Conservation (phyloP, 2,329 filamentous ascomycete species). For the Beauveria scarabaeidicola region DNA sequence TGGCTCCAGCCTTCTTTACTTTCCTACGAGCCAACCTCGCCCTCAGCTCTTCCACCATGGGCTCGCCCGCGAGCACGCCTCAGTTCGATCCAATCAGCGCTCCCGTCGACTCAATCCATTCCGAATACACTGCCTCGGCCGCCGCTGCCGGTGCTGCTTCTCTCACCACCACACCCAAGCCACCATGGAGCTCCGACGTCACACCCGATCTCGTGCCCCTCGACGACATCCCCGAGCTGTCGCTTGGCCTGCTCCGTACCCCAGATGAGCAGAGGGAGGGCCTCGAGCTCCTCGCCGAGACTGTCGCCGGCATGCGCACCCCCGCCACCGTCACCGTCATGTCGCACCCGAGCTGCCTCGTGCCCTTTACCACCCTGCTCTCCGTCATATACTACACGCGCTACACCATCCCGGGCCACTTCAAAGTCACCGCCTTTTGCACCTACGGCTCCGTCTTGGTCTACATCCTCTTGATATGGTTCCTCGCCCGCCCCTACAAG, state of each 20-base stretch:
- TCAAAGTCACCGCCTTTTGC: slow-evolving; percentile 7
- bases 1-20: slow-evolving; percentile 63
- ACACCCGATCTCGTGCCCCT: slow-evolving; percentile 29
- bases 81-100: slow-evolving; percentile 43
- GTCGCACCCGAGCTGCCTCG: slow-evolving; percentile 50
- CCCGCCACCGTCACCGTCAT: slow-evolving; percentile 54
- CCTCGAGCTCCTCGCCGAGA: slow-evolving; percentile 69
- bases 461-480: slow-evolving; percentile 12
- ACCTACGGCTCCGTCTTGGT: slow-evolving; percentile 9
- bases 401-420: slow-evolving; percentile 7
- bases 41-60: slow-evolving; percentile 52
- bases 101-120: slow-evolving; percentile 21
- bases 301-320: slow-evolving; percentile 73
- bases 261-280: slow-evolving; percentile 57
- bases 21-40: slow-evolving; percentile 74
- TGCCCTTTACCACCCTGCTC: slow-evolving; percentile 36
- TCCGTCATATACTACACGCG: slow-evolving; percentile 29
- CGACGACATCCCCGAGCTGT: slow-evolving; percentile 53
- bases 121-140: slow-evolving; percentile 33
- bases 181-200: slow-evolving; percentile 23
- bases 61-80: slow-evolving; percentile 58
- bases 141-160: slow-evolving; percentile 39
- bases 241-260: slow-evolving; percentile 46
- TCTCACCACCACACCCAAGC: slow-evolving; percentile 35
- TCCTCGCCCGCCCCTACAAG: slow-evolving; percentile 27